Evolutionary conservation across 2,329 filamentous ascomycete genomes (phyloP).

Genomic region (Mycosphaerella sp.): DNA sequence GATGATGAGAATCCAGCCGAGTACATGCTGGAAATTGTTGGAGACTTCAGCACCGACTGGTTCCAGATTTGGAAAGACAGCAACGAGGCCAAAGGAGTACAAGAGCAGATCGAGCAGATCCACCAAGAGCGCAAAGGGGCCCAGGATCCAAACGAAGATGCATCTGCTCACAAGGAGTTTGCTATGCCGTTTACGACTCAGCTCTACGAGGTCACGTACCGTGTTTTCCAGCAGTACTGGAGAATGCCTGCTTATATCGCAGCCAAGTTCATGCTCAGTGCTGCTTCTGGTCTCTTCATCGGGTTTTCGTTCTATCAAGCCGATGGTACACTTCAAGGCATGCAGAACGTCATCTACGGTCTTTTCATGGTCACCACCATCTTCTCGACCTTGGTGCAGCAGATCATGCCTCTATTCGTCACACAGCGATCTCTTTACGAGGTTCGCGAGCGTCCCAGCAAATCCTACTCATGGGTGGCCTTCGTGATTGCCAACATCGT

Average conservation of each 20-base stretch:
- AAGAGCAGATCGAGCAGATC: slow-evolving; percentile 38
- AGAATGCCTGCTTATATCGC: slow-evolving; percentile 44
- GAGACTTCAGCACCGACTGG: slow-evolving; percentile 39
- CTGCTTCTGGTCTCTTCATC: slow-evolving; percentile 46
- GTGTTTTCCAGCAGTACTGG: slow-evolving; percentile 43
- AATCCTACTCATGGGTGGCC: slow-evolving; percentile 68
- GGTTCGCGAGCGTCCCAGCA: slow-evolving; percentile 56
- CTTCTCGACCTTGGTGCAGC: slow-evolving; percentile 46
- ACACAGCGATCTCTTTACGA: slow-evolving; percentile 56
- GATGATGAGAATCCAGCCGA: slow-evolving; percentile 63
- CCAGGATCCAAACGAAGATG: slow-evolving; percentile 28
- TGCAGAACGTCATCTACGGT: slow-evolving; percentile 44
- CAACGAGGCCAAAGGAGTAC: slow-evolving; percentile 29
- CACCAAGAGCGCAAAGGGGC: slow-evolving; percentile 35
- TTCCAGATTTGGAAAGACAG: slow-evolving; percentile 37
- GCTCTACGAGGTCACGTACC: slow-evolving; percentile 36
- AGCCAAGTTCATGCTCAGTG: slow-evolving; percentile 54
- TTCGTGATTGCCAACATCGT: slow-evolving; percentile 67
- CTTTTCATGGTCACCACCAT: slow-evolving; percentile 46
- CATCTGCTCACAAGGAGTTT: slow-evolving; percentile 38
- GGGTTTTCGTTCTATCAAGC: slow-evolving; percentile 43
- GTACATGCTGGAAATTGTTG: slow-evolving; percentile 59
- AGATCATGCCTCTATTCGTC: slow-evolving; percentile 56
- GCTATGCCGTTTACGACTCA: slow-evolving; percentile 38
- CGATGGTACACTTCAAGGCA: slow-evolving; percentile 35